A percentile compares a stretch with the other conserved stretches of the same genome.
Conservation (phyloP, 768 basidiomycete species). For the Phaeolepiota aurea region DNA sequence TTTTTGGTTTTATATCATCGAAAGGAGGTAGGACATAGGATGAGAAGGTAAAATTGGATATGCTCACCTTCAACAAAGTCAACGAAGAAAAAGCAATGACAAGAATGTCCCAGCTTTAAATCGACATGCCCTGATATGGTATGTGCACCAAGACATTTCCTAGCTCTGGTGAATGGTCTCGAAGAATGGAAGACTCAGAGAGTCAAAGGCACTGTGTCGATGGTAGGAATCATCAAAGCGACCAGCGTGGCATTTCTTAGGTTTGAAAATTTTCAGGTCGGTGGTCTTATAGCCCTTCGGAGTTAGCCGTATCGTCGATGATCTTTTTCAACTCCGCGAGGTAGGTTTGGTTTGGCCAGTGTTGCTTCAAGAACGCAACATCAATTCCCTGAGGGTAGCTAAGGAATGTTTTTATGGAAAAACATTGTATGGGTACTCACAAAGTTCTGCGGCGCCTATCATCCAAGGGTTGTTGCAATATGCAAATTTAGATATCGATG, state of each 20-base stretch:
- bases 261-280: slow-evolving; percentile 10
- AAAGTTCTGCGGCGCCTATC: too few species aligned
- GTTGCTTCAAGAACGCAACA: too few species aligned
- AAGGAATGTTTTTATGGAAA: too few species aligned
- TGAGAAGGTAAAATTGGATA: slow-evolving; percentile 5
- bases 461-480: too few species aligned
- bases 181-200: slow-evolving; percentile 28
- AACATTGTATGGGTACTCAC: too few species aligned
- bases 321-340: too few species aligned
- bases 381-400: too few species aligned
- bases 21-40: slow-evolving; percentile 8
- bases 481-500: too few species aligned
- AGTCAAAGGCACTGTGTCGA: slow-evolving; percentile 43
- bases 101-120: slow-evolving; percentile 30
- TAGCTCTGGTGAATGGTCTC: slow-evolving; percentile 33
- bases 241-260: slow-evolving; percentile 44
- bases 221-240: slow-evolving; percentile 26
- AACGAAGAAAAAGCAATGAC: background rate
- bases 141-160: slow-evolving; percentile 36
- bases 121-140: slow-evolving; percentile 37
- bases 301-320: slow-evolving; percentile 1
- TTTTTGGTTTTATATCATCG: slow-evolving; percentile 30
- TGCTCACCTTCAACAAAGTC: slow-evolving; percentile 16
- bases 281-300: slow-evolving; percentile 13
- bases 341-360: too few species aligned